These are phyloP conservation scores for Chrysanthemum seticuspe DNA, from an alignment of 129 eudicot species.

Conservation along the genomic window DNA sequence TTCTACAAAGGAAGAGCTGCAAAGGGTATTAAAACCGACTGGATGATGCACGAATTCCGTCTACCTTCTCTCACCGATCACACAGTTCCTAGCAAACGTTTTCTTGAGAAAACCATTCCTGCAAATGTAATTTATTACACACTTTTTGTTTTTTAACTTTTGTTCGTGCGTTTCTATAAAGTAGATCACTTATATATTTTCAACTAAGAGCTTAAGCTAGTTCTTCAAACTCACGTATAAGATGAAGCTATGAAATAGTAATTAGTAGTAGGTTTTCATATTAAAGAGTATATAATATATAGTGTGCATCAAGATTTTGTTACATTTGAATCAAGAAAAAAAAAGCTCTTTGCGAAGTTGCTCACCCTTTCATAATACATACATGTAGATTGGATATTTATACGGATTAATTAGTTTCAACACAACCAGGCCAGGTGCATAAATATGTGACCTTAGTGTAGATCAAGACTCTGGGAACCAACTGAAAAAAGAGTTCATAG, in stretches of 20 bases:
- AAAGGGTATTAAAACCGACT: conserved; percentile 91
- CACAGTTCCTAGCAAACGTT: conserved; percentile 49
- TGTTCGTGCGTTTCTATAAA: neutral
- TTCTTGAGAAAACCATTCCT: conserved; percentile 65
- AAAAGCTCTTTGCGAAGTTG: neutral
- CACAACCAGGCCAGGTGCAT: too few relatives aligned
- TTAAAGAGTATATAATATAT: too few relatives aligned
- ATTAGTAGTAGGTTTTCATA: neutral
- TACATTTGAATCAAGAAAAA: conserved; percentile 9
- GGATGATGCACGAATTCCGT: conserved; percentile 99
- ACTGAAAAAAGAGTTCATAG: too few relatives aligned
- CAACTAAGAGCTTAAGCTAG: neutral
- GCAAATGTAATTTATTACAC: conserved; percentile 56
- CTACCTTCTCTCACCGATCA: conserved; percentile 67
- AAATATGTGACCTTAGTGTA: conserved; percentile 9
- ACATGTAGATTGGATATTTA: neutral
- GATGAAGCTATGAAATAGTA: neutral
- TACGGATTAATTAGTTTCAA: neutral
- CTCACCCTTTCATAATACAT: conserved; percentile 1
- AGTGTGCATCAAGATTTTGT: neutral
- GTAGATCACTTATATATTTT: conserved; percentile 2
- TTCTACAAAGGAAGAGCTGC: conserved; percentile 98
- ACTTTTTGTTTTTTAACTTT: neutral
- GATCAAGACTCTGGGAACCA: neutral
- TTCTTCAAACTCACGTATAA: neutral